phyloP scores from a whole-genome alignment of 2,329 filamentous ascomycete species.

The Tricladium varicosporioides region DNA sequence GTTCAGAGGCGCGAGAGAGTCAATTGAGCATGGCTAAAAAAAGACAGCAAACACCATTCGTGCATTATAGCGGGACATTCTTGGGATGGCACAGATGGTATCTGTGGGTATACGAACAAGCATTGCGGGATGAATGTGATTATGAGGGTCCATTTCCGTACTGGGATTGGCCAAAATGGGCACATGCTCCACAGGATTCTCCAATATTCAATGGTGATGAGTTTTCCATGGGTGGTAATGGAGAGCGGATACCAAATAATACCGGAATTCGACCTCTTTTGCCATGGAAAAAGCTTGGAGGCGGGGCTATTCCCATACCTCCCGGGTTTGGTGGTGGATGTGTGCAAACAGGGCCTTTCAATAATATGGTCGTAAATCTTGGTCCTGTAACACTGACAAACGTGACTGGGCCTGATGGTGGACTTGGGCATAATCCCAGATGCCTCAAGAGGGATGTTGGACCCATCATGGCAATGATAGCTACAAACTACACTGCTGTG shows the following conservation, averaged over 20 bases:
- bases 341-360: constrained; percentile 46
- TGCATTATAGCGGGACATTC: constrained; percentile 23
- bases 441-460: constrained; percentile 4
- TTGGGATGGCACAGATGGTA: constrained; percentile 44
- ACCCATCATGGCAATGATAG: neutral
- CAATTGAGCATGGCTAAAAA: neutral
- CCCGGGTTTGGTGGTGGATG: constrained; percentile 56
- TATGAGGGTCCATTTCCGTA: constrained; percentile 36
- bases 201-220: constrained; percentile 52
- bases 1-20: too few relatives aligned
- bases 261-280: too few relatives aligned
- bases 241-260: constrained; percentile 22
- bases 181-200: constrained; percentile 45
- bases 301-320: constrained; percentile 27
- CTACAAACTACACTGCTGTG: constrained; percentile 1
- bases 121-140: constrained; percentile 39
- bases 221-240: constrained; percentile 44
- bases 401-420: neutral
- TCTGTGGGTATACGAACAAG: constrained; percentile 39
- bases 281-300: too few relatives aligned
- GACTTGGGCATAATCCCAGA: constrained; percentile 8
- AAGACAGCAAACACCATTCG: constrained; percentile 25
- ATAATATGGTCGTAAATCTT: constrained; percentile 29
- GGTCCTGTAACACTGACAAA: constrained; percentile 16
- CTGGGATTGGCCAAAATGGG: constrained; percentile 42